Evolutionary conservation across 352 stramenopile genomes (phyloP).

Genomic region (Phytophthora boehmeriae): DNA sequence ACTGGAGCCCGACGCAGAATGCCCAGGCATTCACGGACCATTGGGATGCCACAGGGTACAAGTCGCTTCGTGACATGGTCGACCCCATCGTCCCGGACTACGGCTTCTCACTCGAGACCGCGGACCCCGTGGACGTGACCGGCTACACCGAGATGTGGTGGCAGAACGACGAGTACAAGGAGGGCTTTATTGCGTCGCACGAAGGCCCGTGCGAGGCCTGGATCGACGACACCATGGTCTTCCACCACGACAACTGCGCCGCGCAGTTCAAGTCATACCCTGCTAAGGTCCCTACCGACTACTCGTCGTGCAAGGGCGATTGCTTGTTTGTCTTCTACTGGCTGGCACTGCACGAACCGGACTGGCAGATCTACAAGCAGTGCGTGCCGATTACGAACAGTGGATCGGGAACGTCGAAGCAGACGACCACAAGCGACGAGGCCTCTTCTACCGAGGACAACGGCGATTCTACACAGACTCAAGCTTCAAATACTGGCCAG

Average conservation of each 20-base stretch:
- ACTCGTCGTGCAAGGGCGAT: slow-evolving; percentile 21
- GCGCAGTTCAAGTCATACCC: slow-evolving; percentile 39
- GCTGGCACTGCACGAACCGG: slow-evolving; percentile 19
- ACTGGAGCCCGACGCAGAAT: slow-evolving; percentile 33
- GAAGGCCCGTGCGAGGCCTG: slow-evolving; percentile 33
- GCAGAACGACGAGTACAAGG: slow-evolving; percentile 43
- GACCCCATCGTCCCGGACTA: slow-evolving; percentile 35
- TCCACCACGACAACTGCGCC: slow-evolving; percentile 36
- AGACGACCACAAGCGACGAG: neutral
- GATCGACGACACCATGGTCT: slow-evolving; percentile 28
- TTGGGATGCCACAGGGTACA: slow-evolving; percentile 32
- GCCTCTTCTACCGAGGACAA: slow-evolving; percentile 1
- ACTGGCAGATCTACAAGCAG: slow-evolving; percentile 43
- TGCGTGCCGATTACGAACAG: slow-evolving; percentile 34
- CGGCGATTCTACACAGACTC: neutral
- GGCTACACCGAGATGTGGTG: slow-evolving; percentile 31
- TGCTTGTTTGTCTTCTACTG: slow-evolving; percentile 29
- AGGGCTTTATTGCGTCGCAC: slow-evolving; percentile 44
- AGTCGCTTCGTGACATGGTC: slow-evolving; percentile 40
- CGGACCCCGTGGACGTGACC: slow-evolving; percentile 30
- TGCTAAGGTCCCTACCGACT: slow-evolving; percentile 23
- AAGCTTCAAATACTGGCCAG: slow-evolving; percentile 4
- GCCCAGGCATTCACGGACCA: slow-evolving; percentile 29
- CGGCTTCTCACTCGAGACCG: slow-evolving; percentile 24
- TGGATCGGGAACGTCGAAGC: slow-evolving; percentile 6